Evolutionary conservation across 2,329 filamentous ascomycete genomes (phyloP), one percentile per base, ranked within the genome.

Genomic region (Calycina herbarum): DNA sequence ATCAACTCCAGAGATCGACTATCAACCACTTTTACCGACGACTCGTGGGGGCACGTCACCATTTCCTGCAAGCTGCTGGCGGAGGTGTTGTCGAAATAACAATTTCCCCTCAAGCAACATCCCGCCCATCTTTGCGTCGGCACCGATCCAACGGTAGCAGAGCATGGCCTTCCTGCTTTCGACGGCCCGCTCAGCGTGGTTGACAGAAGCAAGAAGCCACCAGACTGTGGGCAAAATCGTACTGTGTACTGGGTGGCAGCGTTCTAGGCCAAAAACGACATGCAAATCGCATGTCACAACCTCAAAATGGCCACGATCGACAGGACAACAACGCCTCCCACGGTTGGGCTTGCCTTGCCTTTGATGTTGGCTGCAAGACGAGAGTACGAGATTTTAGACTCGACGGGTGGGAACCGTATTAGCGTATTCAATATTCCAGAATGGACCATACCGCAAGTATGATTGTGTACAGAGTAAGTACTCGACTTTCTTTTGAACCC

Each of bases 171-270:
- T 59, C 38, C 42, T 65, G 61, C 60, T n/a, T 31, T 35, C 60
- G 67, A 54, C 70, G 68, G 68, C 60, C 69, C 68, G 69, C 68
- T 40, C 57, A 67, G 67, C 68, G 68, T 70, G 64, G 66, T 66
- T 71, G 69, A 70, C 68, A 71, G 62, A 61, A 61, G 62, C 61
- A 57, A 57, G 58, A 56, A 48, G 45, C 59, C 40, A 59, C 59
- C 40, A 59, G n/a, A 63, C 61, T 66, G 58, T 66, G 67, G 67
- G 11, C 20, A 61, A 66, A 66, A 61, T 67, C 63, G 65, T 63
- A 20, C 20, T 20, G 20, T 20, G 20, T 20, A 67, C 66, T 66
- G 68, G 65, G 35, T 65, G 58, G 58, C 64, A 67, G 62, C 62
- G 56, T 70, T 71, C 68, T 67, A 68, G 67, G 62, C 29, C 56